Base-by-base conservation (phyloP, 805 yeast genomes). In the Yarrowia sp. region DNA sequence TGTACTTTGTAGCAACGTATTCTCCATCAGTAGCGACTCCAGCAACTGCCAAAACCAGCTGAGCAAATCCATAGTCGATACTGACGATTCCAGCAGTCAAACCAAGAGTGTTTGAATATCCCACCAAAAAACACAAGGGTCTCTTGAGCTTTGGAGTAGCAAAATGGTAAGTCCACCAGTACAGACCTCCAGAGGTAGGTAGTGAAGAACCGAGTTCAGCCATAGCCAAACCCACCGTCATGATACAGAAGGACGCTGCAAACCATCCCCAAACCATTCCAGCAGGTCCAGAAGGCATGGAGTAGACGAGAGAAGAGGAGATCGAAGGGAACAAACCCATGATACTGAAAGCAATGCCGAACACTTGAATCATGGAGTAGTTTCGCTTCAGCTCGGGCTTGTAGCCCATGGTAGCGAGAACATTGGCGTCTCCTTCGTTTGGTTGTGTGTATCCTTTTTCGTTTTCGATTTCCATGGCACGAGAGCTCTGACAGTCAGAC, bases 211-310 rank as follows among this genome's bases (percentile, higher is more conserved):
- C 89, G 67, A 86, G 74, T 70, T 86, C 88, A 4, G 89, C 79
- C 85, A 88, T 83, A 17, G 87, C 78, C 8, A 82, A 67, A n/a
- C 90, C 91, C n/a, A 85, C 81, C 9, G 78, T 71, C 64, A 86
- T 71, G 65, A 87, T 85, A 69, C 85, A 83, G 14, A 78, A 66
- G 2, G 85, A 80, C 35, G 89, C 80, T 13, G 84, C 70, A 55
- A 85, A 74, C 92, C 92, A 88, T 53, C 90, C 88, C 92, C 92
- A 88, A 1, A 86, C 78, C 65, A 86, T 79, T 4, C 87, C 84
- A 5, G 81, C 84, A 0, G 89, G 85, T 5, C 92, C 92, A 0
- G 87, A 84, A 36, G 82, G 74, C n/a, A 87, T 76, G 22, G 87
- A 87, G 53, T 79, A 78, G 10, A 77, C 77, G 39, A 86, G 71